These are phyloP conservation scores for Pyricularia sp. DNA, from an alignment of 2,329 filamentous ascomycete genomes.

Conservation along the genomic window DNA sequence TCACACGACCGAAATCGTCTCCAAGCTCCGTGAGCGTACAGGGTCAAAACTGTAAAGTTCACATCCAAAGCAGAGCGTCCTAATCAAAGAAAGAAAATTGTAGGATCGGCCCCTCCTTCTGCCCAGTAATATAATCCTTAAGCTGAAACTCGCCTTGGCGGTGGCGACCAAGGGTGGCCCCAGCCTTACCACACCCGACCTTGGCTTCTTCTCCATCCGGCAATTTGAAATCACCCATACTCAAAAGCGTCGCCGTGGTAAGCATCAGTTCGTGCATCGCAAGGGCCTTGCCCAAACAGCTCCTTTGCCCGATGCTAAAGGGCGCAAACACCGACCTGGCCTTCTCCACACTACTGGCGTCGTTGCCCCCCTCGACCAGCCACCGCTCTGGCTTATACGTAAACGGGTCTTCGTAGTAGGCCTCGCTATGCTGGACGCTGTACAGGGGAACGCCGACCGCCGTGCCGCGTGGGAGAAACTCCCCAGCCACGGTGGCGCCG, in stretches of 20 bases:
- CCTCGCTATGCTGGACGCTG: constrained; percentile 56
- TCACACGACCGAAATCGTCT: too few species aligned
- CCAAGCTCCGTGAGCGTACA: too few species aligned
- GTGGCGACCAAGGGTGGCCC: constrained; percentile 44
- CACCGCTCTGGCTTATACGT: constrained; percentile 56
- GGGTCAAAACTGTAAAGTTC: too few species aligned
- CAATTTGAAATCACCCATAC: constrained; percentile 48
- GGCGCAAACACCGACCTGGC: constrained; percentile 66
- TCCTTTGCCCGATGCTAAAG: constrained; percentile 59
- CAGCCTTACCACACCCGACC: constrained; percentile 36
- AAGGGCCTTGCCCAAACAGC: constrained; percentile 63
- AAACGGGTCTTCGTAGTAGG: constrained; percentile 52
- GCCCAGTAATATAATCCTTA: constrained; percentile 62
- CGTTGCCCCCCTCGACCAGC: constrained; percentile 33
- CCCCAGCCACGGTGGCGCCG: constrained; percentile 42
- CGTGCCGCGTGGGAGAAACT: constrained; percentile 45
- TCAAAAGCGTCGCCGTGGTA: constrained; percentile 52
- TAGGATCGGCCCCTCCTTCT: constrained; percentile 62
- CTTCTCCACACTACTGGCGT: constrained; percentile 38
- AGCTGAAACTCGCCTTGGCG: constrained; percentile 58
- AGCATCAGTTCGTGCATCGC: constrained; percentile 59
- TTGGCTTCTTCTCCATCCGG: constrained; percentile 38
- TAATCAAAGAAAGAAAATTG: too few species aligned
- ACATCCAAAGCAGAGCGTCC: too few species aligned
- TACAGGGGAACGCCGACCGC: constrained; percentile 59